Conservation (phyloP, 2,329 filamentous ascomycete genomes). For the Ophiostoma populinum region DNA sequence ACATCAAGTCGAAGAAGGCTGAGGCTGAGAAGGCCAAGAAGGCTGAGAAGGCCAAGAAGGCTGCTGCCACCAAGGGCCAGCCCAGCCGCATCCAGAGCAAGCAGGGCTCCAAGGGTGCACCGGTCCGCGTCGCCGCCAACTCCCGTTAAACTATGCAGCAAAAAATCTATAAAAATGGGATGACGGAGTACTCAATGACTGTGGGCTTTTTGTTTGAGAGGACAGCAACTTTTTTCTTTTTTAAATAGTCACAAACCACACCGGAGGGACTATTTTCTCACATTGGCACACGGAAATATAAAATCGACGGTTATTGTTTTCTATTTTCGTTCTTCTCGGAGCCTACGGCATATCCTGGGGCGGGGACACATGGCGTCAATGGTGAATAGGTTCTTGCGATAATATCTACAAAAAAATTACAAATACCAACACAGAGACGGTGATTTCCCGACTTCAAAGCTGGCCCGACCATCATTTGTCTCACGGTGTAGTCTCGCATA, state of each 20-base stretch:
- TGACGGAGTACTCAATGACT: constrained; percentile 1
- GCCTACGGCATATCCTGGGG: not conserved
- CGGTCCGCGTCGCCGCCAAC: constrained; percentile 68
- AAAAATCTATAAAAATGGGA: constrained; percentile 4
- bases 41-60: constrained; percentile 95
- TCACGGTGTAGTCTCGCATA: too few relatives aligned
- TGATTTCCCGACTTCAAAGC: too few relatives aligned
- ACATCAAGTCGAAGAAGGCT: constrained; percentile 96
- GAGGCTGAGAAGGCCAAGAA: constrained; percentile 84
- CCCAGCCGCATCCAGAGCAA: constrained; percentile 74
- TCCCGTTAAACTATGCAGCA: constrained; percentile 54
- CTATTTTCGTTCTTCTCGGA: not conserved
- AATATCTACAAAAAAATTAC: not conserved
- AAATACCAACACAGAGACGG: not conserved
- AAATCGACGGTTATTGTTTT: constrained; percentile 3
- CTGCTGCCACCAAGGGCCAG: constrained; percentile 59
- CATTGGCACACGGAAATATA: constrained; percentile 1
- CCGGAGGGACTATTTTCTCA: constrained; percentile 3
- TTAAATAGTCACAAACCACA: constrained; percentile 2
- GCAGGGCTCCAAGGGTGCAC: constrained; percentile 88
- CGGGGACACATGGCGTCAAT: not conserved
- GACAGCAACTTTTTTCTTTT: constrained; percentile 3
- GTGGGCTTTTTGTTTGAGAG: constrained; percentile 4
- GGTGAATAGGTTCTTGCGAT: not conserved
- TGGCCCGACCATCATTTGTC: too few relatives aligned